phyloP scores from a whole-genome alignment of 305 asterid species.

The Rubia occidens region DNA sequence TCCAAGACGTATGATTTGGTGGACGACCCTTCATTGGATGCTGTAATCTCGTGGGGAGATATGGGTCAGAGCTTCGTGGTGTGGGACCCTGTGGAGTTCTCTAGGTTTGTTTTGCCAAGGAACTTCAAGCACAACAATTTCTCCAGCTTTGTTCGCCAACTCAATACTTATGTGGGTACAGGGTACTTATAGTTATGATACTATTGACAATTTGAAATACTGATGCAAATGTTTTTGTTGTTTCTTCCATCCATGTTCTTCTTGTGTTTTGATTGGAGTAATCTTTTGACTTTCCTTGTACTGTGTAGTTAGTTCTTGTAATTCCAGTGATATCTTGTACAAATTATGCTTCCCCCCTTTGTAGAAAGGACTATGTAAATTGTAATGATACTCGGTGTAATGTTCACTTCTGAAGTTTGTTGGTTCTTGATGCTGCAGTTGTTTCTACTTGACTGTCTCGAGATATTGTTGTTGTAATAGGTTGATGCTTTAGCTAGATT shows the following conservation, averaged over 20 bases:
- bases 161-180: conserved; percentile 86
- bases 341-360: neutral
- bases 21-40: conserved; percentile 54
- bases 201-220: no score
- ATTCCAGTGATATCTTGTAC: neutral
- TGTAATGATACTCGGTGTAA: neutral
- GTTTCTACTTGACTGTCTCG: neutral
- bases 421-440: neutral
- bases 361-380: neutral
- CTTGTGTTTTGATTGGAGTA: conserved; percentile 16
- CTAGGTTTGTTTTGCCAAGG: conserved; percentile 47
- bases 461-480: neutral
- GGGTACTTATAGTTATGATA: no score
- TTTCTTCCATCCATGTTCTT: neutral
- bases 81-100: conserved; percentile 65
- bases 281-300: conserved; percentile 20
- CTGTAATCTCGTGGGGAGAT: conserved; percentile 54
- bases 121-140: conserved; percentile 86
- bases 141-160: conserved; percentile 90
- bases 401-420: conserved; percentile 1
- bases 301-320: conserved; percentile 5
- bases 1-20: conserved; percentile 75
- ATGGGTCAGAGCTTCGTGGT: conserved; percentile 65
- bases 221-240: no score
- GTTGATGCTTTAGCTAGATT: conserved; percentile 17